A percentile compares a stretch with the other conserved stretches of the same genome.
Conservation (phyloP, 106 monocot species). For the Iris macrosiphon region DNA sequence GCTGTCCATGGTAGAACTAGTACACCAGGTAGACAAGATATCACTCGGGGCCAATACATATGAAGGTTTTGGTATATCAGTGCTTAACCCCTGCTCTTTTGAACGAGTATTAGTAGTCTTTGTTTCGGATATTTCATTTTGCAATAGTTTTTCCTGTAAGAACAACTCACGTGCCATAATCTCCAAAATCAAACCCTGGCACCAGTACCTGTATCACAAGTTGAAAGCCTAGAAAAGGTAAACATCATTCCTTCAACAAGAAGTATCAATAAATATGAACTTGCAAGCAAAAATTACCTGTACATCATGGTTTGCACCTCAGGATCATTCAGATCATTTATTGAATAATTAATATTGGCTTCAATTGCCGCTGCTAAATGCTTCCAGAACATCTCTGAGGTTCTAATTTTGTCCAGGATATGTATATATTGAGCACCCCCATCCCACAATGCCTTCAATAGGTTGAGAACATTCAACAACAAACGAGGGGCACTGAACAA, state of each 20-base stretch:
- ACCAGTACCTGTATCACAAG: slow-evolving; percentile 40
- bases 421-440: slow-evolving; percentile 40
- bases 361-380: slow-evolving; percentile 21
- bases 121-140: slow-evolving; percentile 18
- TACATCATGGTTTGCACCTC: slow-evolving; percentile 15
- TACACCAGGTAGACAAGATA: slow-evolving; percentile 44
- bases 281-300: slow-evolving; percentile 33
- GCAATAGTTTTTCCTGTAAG: slow-evolving; percentile 33
- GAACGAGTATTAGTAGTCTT: not conserved
- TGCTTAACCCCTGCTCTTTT: slow-evolving; percentile 4
- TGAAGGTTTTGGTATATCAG: slow-evolving; percentile 9
- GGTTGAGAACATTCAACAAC: slow-evolving; percentile 37
- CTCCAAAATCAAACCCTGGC: slow-evolving; percentile 56
- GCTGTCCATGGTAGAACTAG: slow-evolving; percentile 21
- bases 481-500: slow-evolving; percentile 40
- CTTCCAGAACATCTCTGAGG: slow-evolving; percentile 54
- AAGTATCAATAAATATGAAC: not conserved
- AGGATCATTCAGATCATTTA: slow-evolving; percentile 21
- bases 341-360: slow-evolving; percentile 7
- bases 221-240: not conserved
- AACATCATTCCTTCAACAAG: not conserved
- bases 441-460: slow-evolving; percentile 80
- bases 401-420: slow-evolving; percentile 44
- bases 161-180: slow-evolving; percentile 75
- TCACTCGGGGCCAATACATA: slow-evolving; percentile 8